Evolutionary conservation across 192 early-diverging fungal species (phyloP).

Genomic region (Kappamyces sp.): DNA sequence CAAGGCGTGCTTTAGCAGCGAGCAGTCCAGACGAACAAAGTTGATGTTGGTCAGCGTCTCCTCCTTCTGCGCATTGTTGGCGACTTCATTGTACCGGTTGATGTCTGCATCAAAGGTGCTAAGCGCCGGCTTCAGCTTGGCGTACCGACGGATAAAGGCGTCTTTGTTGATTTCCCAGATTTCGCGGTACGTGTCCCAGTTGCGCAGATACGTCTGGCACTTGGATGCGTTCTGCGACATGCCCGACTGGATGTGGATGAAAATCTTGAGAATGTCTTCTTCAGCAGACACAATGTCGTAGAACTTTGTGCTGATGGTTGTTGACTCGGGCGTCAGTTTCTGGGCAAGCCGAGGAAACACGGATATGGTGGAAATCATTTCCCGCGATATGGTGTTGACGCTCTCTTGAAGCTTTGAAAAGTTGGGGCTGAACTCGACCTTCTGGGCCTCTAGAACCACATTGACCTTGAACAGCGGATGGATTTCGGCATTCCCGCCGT

Average conservation of each 20-base stretch:
- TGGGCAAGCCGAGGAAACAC: slow-evolving; percentile 42
- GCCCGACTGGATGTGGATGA: slow-evolving; percentile 49
- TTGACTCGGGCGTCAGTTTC: slow-evolving; percentile 25
- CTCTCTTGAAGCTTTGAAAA: slow-evolving; percentile 46
- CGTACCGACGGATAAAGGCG: slow-evolving; percentile 59
- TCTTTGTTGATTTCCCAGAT: slow-evolving; percentile 71
- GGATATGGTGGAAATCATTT: slow-evolving; percentile 56
- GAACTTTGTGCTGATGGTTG: slow-evolving; percentile 18
- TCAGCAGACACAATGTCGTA: slow-evolving; percentile 52
- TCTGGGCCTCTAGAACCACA: slow-evolving; percentile 51
- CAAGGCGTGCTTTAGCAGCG: slow-evolving; percentile 53
- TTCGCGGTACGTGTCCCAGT: slow-evolving; percentile 62
- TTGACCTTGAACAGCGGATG: slow-evolving; percentile 63
- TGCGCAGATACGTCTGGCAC: slow-evolving; percentile 54
- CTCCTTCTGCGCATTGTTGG: slow-evolving; percentile 64
- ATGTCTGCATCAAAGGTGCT: slow-evolving; percentile 63
- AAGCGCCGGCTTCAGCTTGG: slow-evolving; percentile 58
- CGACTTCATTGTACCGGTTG: slow-evolving; percentile 62
- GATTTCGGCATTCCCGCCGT: slow-evolving; percentile 42
- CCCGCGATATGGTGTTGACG: slow-evolving; percentile 46
- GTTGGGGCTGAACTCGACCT: slow-evolving; percentile 56
- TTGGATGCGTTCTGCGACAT: slow-evolving; percentile 53
- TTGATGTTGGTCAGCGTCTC: slow-evolving; percentile 62
- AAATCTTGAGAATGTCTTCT: slow-evolving; percentile 58
- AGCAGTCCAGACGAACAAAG: slow-evolving; percentile 55